Percentiles rank a stretch among this genome's conserved stretches.
Conservation (phyloP, 2,329 filamentous ascomycete species). For the Coniochaeta sp. region DNA sequence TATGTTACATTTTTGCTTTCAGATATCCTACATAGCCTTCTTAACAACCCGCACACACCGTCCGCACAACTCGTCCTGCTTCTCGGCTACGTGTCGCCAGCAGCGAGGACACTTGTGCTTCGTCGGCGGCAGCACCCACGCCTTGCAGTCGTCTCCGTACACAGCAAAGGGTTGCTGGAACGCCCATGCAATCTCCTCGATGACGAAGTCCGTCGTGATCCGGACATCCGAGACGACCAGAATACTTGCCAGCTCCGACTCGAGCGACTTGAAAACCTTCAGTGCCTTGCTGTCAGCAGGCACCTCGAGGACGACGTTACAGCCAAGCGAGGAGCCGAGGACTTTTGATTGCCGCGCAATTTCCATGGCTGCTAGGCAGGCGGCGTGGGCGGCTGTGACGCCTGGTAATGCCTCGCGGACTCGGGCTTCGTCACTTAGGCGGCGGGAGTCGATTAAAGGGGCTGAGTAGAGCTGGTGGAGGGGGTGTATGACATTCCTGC, state of each 20-base stretch:
- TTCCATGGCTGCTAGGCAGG: conserved; percentile 72
- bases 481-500: conserved; percentile 26
- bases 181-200: conserved; percentile 27
- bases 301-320: conserved; percentile 53
- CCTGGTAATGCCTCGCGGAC: conserved; percentile 35
- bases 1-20: background rate
- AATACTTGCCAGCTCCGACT: conserved; percentile 51
- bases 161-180: conserved; percentile 36
- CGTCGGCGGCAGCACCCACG: conserved; percentile 40
- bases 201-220: conserved; percentile 25
- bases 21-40: background rate
- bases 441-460: conserved; percentile 31
- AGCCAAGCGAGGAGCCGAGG: conserved; percentile 76
- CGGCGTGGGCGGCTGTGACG: conserved; percentile 51
- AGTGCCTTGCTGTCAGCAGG: conserved; percentile 20
- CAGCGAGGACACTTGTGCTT: conserved; percentile 75
- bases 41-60: conserved; percentile 64
- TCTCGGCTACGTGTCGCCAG: conserved; percentile 77
- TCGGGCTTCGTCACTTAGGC: conserved; percentile 29
- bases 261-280: conserved; percentile 24
- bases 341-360: conserved; percentile 61
- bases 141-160: conserved; percentile 25
- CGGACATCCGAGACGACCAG: conserved; percentile 64
- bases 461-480: conserved; percentile 38
- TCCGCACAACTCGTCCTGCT: conserved; percentile 58